Percentiles rank a stretch among this genome's conserved stretches.
Conservation (phyloP, 1,284 basidiomycete species). For the Meripilus lineatus region DNA sequence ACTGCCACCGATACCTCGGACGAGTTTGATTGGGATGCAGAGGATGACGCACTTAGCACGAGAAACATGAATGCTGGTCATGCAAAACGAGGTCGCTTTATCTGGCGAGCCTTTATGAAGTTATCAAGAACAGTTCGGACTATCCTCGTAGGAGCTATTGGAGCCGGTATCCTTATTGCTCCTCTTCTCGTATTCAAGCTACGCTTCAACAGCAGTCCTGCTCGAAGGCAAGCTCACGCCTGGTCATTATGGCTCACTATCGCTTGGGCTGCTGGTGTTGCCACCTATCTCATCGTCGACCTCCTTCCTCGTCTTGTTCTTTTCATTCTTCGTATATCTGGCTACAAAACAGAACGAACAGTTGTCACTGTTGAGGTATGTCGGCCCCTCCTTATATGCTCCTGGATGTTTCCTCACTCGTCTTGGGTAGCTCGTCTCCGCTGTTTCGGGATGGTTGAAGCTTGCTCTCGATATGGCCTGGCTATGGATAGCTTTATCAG, state of each 20-base stretch:
- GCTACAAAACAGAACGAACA: slow-evolving; percentile 58
- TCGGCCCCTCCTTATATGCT: slow-evolving; percentile 8
- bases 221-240: slow-evolving; percentile 50
- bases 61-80: slow-evolving; percentile 22
- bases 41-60: slow-evolving; percentile 37
- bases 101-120: slow-evolving; percentile 65
- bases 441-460: slow-evolving; percentile 69
- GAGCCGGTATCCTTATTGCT: slow-evolving; percentile 58
- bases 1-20: slow-evolving; percentile 54
- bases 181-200: slow-evolving; percentile 66
- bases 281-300: slow-evolving; percentile 62
- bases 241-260: slow-evolving; percentile 75
- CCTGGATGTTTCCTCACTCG: background rate
- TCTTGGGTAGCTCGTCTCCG: slow-evolving; percentile 52
- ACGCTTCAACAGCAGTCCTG: slow-evolving; percentile 46
- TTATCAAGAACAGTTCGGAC: slow-evolving; percentile 57
- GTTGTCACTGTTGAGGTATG: slow-evolving; percentile 63
- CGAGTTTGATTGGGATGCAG: slow-evolving; percentile 70
- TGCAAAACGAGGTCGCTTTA: slow-evolving; percentile 47
- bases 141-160: slow-evolving; percentile 51
- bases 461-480: slow-evolving; percentile 58
- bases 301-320: slow-evolving; percentile 54
- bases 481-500: slow-evolving; percentile 68
- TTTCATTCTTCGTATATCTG: slow-evolving; percentile 47
- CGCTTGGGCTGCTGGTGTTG: slow-evolving; percentile 60